Conservation (phyloP, 768 basidiomycete species). For the Fomitopsis pulvina region DNA sequence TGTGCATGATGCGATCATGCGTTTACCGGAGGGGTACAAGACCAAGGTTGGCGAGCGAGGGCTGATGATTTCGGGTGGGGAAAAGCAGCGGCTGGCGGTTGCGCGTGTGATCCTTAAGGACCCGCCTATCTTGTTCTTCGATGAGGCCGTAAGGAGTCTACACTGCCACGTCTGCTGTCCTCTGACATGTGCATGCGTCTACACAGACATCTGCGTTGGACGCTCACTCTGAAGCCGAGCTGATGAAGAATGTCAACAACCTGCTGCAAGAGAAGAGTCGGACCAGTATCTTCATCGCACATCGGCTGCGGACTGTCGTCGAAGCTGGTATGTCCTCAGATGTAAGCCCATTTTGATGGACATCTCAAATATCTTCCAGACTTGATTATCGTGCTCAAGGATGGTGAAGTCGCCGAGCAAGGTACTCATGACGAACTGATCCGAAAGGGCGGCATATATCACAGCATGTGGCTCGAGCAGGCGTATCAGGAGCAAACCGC, state of each 20-base stretch:
- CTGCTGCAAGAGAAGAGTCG: constrained; percentile 70
- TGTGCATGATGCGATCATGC: constrained; percentile 73
- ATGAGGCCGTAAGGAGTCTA: constrained; percentile 76
- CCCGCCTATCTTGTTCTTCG: constrained; percentile 94
- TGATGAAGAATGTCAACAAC: constrained; percentile 90
- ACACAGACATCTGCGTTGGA: constrained; percentile 90
- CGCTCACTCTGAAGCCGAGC: constrained; percentile 87
- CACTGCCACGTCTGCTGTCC: neutral
- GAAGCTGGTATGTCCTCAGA: constrained; percentile 58
- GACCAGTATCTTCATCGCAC: constrained; percentile 96
- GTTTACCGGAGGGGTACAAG: constrained; percentile 77
- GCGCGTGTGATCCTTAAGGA: constrained; percentile 91
- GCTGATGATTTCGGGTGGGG: constrained; percentile 96
- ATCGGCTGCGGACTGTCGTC: constrained; percentile 82
- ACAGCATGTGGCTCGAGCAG: constrained; percentile 80
- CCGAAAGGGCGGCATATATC: constrained; percentile 60
- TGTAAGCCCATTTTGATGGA: neutral
- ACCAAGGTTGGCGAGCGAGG: constrained; percentile 96
- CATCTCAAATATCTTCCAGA: constrained; percentile 38
- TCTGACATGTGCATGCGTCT: neutral
- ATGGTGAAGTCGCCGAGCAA: constrained; percentile 88
- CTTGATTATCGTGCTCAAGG: constrained; percentile 86
- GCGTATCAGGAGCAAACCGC: constrained; percentile 23
- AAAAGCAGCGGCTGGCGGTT: constrained; percentile 95
- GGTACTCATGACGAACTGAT: constrained; percentile 90